These are phyloP conservation scores for Lophiostoma macrostomum DNA, from an alignment of 495 filamentous ascomycete genomes.

Conservation along the genomic window DNA sequence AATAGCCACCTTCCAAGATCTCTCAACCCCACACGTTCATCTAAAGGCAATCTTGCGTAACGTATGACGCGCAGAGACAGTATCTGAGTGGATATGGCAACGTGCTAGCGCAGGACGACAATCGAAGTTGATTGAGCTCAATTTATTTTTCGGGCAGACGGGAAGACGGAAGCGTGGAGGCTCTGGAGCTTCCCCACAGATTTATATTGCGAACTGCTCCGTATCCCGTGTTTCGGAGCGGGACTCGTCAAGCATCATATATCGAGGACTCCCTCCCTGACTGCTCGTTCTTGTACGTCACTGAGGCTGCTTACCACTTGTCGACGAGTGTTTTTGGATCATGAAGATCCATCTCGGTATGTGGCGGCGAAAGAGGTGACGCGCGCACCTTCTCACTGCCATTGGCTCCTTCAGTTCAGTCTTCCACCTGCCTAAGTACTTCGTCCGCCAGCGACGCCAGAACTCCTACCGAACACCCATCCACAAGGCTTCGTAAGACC, in stretches of 20 bases:
- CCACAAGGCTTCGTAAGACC: too few species aligned
- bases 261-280: conserved; percentile 8
- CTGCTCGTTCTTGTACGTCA: background rate
- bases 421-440: background rate
- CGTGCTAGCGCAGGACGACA: background rate
- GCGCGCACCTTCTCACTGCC: conserved; percentile 4
- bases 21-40: too few species aligned
- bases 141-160: conserved; percentile 16
- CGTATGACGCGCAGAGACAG: too few species aligned
- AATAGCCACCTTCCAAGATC: too few species aligned
- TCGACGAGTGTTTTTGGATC: background rate
- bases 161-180: conserved; percentile 14
- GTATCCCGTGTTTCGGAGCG: conserved; percentile 2
- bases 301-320: background rate
- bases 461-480: too few species aligned
- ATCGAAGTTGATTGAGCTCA: conserved; percentile 15
- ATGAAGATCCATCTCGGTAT: background rate
- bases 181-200: conserved; percentile 17
- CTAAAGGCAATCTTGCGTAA: too few species aligned
- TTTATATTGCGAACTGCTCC: conserved; percentile 3
- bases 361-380: background rate
- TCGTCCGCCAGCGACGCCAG: background rate
- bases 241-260: conserved; percentile 12
- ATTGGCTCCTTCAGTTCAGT: conserved; percentile 6
- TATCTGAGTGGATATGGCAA: too few species aligned